Base-by-base conservation (phyloP, 1,139 yeast species). In the Entelexis paramagnoliae region DNA sequence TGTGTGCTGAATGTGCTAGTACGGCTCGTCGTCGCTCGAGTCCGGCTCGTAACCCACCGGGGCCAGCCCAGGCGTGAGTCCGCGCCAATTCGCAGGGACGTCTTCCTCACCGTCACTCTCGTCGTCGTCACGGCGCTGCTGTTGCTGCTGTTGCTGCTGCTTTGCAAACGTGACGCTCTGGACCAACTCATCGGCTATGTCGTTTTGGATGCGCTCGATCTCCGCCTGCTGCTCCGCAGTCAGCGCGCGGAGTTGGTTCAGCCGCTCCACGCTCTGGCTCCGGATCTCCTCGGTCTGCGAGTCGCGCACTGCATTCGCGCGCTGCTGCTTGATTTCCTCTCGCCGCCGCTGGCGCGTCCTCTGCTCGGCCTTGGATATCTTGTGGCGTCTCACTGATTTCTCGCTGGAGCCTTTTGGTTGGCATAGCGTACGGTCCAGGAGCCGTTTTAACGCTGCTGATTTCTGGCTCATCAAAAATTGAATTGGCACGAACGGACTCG, bases 41-140 rank as follows among this genome's bases (percentile, higher is more conserved):
- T 58, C 61, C 2, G 60, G 59, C 22, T 60, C 60, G 53, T 60
- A 58, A 30, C 60, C 63, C 10, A 60, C 54, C 4, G 63, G 63
- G 1, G 63, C 63, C 24, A 60, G 55, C 6, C 63, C 63, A 2
- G 63, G 63, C 9, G 62, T 51, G 22, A 59, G 52, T 1, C 62
- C 62, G 9, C 53, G 53, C 51, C 56, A 55, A 8, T 32, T 10
- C 2, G 48, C 5, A 2, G 50, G 48, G 3, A 38, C 20, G 30
- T 46, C 47, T 14, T 44, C 48, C 3, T 26, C 47, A 40, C 55
- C 16, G 40, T 38, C 34, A 22, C 46, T 42, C 3, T 32, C 46
- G 3, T 32, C 38, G 5, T 42, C 46, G n/a, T 32, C 22, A 3
- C 20, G 13, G 8, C 5, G n/a, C 10, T 42, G 36, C 29, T 17